Percentiles rank a stretch among this genome's conserved stretches.
Conservation (phyloP, 768 basidiomycete genomes). For the Gymnopilus junonius region DNA sequence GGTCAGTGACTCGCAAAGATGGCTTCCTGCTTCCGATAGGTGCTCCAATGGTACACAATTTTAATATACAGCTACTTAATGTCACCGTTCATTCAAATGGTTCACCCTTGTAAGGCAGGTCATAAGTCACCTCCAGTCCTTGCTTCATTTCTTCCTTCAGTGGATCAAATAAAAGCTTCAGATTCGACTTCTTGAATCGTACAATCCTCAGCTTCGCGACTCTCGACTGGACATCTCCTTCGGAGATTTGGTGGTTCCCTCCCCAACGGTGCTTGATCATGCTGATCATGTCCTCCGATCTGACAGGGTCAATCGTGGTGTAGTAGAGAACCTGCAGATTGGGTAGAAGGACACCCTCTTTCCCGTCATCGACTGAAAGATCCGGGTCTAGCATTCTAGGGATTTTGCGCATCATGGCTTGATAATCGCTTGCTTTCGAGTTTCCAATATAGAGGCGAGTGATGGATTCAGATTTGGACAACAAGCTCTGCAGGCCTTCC, state of each 20-base stretch:
- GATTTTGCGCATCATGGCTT: constrained; percentile 4
- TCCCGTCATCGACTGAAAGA: neutral
- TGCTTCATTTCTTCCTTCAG: constrained; percentile 4
- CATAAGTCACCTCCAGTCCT: constrained; percentile 10
- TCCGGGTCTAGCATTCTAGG: constrained; percentile 7
- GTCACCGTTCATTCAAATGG: constrained; percentile 6
- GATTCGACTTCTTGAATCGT: constrained; percentile 8
- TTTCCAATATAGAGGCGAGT: constrained; percentile 4
- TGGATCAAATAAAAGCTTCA: neutral
- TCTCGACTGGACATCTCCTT: neutral
- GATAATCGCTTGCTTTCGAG: neutral
- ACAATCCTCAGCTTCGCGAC: constrained; percentile 1
- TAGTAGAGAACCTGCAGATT: constrained; percentile 9
- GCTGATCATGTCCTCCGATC: constrained; percentile 1
- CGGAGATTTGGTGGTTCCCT: neutral
- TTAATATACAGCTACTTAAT: neutral
- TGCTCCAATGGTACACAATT: too few relatives aligned
- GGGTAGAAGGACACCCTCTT: neutral
- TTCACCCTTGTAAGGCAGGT: constrained; percentile 11
- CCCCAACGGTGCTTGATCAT: constrained; percentile 10
- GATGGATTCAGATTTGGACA: neutral
- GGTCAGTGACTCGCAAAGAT: too few relatives aligned
- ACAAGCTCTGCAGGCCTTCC: neutral
- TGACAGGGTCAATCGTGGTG: constrained; percentile 2
- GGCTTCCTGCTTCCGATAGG: too few relatives aligned